Percentiles rank a stretch among this genome's conserved stretches.
phyloP scores from a whole-genome alignment of 768 basidiomycete genomes.

The Coprinopsis marcescibilis region DNA sequence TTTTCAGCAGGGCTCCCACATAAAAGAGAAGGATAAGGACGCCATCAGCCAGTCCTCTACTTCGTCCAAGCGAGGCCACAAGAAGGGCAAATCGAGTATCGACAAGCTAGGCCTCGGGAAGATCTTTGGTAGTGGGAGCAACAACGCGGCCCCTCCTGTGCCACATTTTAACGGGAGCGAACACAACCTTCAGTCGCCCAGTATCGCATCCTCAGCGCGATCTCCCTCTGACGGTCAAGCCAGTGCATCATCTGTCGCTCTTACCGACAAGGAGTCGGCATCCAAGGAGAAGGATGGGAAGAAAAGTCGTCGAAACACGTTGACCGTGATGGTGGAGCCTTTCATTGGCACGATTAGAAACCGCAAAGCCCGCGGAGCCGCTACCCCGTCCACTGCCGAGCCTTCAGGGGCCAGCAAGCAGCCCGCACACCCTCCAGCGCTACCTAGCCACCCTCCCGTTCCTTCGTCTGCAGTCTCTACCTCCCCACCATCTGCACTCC shows the following conservation, averaged over 20 bases:
- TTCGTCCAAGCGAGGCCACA: conserved; percentile 38
- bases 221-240: conserved; percentile 17
- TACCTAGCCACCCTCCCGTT: conserved; percentile 22
- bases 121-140: conserved; percentile 51
- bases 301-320: conserved; percentile 71
- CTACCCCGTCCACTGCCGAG: conserved; percentile 2
- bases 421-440: neutral
- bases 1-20: conserved; percentile 4
- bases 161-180: conserved; percentile 21
- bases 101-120: conserved; percentile 78
- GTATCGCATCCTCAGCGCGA: conserved; percentile 12
- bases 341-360: conserved; percentile 52
- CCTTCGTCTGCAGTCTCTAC: conserved; percentile 25
- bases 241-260: conserved; percentile 21
- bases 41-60: conserved; percentile 26
- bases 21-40: conserved; percentile 23
- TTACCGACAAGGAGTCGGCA: conserved; percentile 26
- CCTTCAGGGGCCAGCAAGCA: neutral
- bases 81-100: conserved; percentile 61
- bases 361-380: conserved; percentile 21
- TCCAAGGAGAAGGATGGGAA: conserved; percentile 37
- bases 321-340: conserved; percentile 84
- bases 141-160: conserved; percentile 26
- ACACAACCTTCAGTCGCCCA: conserved; percentile 7
- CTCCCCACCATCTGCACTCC: conserved; percentile 34